phyloP scores from a whole-genome alignment of 495 filamentous ascomycete species.

The Neurospora intermedia region DNA sequence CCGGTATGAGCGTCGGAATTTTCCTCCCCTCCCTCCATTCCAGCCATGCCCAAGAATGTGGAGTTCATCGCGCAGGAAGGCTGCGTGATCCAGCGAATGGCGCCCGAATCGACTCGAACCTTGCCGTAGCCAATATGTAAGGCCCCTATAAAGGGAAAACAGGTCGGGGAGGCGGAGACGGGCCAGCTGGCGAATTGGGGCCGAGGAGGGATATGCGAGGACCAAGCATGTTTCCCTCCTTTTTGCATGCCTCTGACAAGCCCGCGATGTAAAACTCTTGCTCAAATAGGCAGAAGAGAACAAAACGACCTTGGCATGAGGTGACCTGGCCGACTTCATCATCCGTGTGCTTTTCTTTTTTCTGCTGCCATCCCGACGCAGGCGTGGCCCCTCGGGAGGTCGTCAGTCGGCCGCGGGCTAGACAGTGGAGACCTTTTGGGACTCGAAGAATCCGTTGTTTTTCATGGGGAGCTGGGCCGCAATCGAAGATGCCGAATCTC shows the following conservation, averaged over 20 bases:
- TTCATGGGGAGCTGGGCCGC: neutral
- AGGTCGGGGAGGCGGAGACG: neutral
- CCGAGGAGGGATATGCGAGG: neutral
- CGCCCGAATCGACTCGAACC: neutral
- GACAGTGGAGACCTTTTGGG: neutral
- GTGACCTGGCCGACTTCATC: neutral
- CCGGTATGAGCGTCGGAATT: neutral
- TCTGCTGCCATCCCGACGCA: neutral
- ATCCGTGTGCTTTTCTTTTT: neutral
- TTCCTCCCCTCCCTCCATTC: neutral
- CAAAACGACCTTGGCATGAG: neutral
- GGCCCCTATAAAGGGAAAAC: neutral
- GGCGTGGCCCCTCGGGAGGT: neutral
- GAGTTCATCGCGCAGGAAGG: neutral
- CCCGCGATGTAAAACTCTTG: neutral
- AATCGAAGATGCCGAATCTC: neutral
- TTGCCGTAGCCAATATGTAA: neutral
- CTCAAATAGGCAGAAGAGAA: neutral
- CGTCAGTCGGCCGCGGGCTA: neutral
- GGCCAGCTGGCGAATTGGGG: neutral
- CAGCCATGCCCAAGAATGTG: neutral
- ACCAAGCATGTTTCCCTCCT: conserved; percentile 1
- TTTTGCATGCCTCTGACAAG: neutral
- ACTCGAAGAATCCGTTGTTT: neutral
- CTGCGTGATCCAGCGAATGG: neutral